phyloP scores from a whole-genome alignment of 805 yeast species.

The Ogataea methylovora region DNA sequence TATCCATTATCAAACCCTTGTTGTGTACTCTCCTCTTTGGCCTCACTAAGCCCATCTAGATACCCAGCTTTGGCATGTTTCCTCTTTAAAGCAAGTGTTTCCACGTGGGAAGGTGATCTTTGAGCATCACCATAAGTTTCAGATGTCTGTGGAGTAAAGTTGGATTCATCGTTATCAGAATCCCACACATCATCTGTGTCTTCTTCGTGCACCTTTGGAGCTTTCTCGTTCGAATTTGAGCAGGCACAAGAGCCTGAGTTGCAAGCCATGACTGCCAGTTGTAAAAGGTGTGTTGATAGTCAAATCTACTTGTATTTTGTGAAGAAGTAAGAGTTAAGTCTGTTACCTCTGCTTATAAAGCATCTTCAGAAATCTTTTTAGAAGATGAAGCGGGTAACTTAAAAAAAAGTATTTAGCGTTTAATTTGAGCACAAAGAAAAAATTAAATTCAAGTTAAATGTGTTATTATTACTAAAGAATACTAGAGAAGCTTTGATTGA shows the following conservation, averaged over 20 bases:
- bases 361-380: too few relatives aligned
- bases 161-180: constrained; percentile 23
- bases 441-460: too few relatives aligned
- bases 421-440: too few relatives aligned
- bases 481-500: too few relatives aligned
- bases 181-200: constrained; percentile 27
- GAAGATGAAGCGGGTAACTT: too few relatives aligned
- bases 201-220: not conserved
- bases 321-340: too few relatives aligned
- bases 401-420: too few relatives aligned
- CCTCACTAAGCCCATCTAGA: constrained; percentile 64
- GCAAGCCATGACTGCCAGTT: constrained; percentile 1
- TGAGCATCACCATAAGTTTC: constrained; percentile 31
- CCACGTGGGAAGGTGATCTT: constrained; percentile 15
- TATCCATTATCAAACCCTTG: constrained; percentile 77
- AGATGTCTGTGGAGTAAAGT: constrained; percentile 15
- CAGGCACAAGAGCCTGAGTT: not conserved
- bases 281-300: not conserved
- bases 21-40: constrained; percentile 67
- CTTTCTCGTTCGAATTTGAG: too few relatives aligned
- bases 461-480: too few relatives aligned
- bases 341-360: too few relatives aligned
- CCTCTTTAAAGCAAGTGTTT: constrained; percentile 37
- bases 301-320: too few relatives aligned
- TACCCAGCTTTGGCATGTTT: constrained; percentile 77